Evolutionary conservation across 345 rosid genomes (phyloP).

Genomic region (Eucalyptus guilfoylei): DNA sequence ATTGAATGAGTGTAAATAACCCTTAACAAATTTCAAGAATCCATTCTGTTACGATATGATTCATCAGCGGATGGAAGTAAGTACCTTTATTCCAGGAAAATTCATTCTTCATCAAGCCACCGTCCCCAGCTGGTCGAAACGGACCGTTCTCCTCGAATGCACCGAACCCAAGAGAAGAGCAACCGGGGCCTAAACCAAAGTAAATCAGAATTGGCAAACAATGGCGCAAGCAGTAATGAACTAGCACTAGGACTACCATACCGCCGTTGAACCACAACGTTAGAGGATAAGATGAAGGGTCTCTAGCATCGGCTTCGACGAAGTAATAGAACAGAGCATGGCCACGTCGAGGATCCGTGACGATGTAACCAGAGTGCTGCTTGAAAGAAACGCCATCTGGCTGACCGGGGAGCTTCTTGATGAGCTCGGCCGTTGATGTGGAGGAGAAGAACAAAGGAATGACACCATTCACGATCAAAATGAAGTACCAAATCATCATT

Average conservation of each 20-base stretch:
- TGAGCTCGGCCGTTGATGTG: background rate
- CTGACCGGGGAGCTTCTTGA: conserved; percentile 15
- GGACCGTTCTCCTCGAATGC: conserved; percentile 19
- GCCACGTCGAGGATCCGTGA: background rate
- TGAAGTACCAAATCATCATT: background rate
- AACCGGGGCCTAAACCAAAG: conserved; percentile 10
- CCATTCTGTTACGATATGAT: background rate
- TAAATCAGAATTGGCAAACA: background rate
- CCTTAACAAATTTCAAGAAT: background rate
- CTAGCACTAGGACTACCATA: background rate
- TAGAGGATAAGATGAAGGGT: background rate
- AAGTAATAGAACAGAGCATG: background rate
- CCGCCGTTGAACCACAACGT: background rate
- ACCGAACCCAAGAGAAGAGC: conserved; percentile 26
- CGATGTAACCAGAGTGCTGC: conserved; percentile 18
- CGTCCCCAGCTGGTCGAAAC: conserved; percentile 16
- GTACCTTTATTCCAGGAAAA: conserved; percentile 23
- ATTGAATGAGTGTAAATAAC: background rate
- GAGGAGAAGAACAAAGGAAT: background rate
- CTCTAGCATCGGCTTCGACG: background rate
- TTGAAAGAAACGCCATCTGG: conserved; percentile 9
- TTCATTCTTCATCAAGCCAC: conserved; percentile 8
- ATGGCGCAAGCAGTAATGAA: background rate
- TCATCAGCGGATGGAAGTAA: background rate
- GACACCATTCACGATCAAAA: background rate